A percentile compares a stretch with the other conserved stretches of the same genome.
Conservation (phyloP, 1,284 basidiomycete species). For the Leccinum laetum region DNA sequence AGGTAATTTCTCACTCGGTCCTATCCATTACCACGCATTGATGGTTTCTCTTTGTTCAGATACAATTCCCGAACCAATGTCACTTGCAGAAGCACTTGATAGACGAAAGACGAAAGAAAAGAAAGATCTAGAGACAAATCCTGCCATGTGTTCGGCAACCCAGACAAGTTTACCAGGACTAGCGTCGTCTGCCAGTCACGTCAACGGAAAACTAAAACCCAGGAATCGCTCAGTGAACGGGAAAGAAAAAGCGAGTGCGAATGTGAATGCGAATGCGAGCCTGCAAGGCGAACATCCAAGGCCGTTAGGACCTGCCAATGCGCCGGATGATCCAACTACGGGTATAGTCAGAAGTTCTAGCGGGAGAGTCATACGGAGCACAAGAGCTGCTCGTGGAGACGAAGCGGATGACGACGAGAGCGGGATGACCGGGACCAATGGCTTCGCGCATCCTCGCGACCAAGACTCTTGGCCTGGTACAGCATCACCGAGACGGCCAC, state of each 20-base stretch:
- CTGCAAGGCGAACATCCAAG: conserved; percentile 29
- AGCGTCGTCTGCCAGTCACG: conserved; percentile 16
- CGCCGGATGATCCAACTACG: conserved; percentile 20
- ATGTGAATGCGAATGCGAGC: conserved; percentile 19
- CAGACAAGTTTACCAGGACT: conserved; percentile 23
- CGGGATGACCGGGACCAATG: conserved; percentile 19
- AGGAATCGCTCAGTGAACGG: conserved; percentile 40
- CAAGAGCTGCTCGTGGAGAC: conserved; percentile 29
- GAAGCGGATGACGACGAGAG: conserved; percentile 22
- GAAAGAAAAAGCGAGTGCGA: conserved; percentile 38
- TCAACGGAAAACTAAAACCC: conserved; percentile 40
- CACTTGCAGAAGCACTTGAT: conserved; percentile 57
- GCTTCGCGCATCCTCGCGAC: conserved; percentile 20
- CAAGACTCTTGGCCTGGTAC: conserved; percentile 30
- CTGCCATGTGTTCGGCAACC: conserved; percentile 45
- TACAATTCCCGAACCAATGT: conserved; percentile 62
- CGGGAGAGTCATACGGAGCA: conserved; percentile 34
- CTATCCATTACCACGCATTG: not conserved
- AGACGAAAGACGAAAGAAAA: conserved; percentile 57
- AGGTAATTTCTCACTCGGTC: conserved; percentile 39
- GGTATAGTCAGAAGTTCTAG: conserved; percentile 33
- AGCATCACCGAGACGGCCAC: conserved; percentile 26
- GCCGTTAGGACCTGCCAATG: conserved; percentile 22
- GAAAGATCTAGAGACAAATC: conserved; percentile 57
- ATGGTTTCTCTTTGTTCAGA: conserved; percentile 41